Evolutionary conservation across 257 asterid species (phyloP).

Genomic region (Verbascum thapsus): DNA sequence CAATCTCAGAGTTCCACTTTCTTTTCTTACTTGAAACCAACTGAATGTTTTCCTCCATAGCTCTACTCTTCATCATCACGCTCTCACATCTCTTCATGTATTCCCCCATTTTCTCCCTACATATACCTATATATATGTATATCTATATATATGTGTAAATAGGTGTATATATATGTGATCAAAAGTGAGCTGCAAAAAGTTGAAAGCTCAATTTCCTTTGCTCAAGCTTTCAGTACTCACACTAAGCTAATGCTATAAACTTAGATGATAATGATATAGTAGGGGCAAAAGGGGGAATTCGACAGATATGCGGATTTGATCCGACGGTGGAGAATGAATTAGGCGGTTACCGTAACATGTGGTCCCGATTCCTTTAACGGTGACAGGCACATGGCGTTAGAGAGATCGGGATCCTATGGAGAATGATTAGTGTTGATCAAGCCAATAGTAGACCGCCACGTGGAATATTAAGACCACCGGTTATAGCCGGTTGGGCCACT

Average conservation of each 20-base stretch:
- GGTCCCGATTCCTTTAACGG: conserved; percentile 97
- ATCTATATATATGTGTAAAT: conserved; percentile 7
- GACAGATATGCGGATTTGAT: conserved; percentile 35
- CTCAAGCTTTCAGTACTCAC: conserved; percentile 16
- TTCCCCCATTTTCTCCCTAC: conserved; percentile 40
- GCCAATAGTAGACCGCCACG: conserved; percentile 44
- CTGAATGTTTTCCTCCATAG: conserved; percentile 43
- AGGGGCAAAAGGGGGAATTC: conserved; percentile 47
- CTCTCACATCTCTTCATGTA: conserved; percentile 44
- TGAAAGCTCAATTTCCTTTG: conserved; percentile 42
- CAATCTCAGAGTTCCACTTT: conserved; percentile 40
- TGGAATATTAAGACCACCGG: conserved; percentile 36
- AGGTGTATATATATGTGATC: conserved; percentile 19
- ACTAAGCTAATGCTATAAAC: conserved; percentile 34
- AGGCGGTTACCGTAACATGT: conserved; percentile 80
- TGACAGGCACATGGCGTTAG: conserved; percentile 79
- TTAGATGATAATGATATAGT: conserved; percentile 24
- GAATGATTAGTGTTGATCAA: conserved; percentile 35
- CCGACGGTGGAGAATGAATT: conserved; percentile 66
- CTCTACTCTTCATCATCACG: conserved; percentile 17
- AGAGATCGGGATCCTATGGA: conserved; percentile 54
- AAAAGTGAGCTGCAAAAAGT: conserved; percentile 40
- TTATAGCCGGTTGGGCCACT: conserved; percentile 41
- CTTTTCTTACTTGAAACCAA: conserved; percentile 54
- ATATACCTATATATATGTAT: conserved; percentile 9